Base-by-base conservation (phyloP, 1,139 yeast genomes). In the Sugiyamaella pinicola region DNA sequence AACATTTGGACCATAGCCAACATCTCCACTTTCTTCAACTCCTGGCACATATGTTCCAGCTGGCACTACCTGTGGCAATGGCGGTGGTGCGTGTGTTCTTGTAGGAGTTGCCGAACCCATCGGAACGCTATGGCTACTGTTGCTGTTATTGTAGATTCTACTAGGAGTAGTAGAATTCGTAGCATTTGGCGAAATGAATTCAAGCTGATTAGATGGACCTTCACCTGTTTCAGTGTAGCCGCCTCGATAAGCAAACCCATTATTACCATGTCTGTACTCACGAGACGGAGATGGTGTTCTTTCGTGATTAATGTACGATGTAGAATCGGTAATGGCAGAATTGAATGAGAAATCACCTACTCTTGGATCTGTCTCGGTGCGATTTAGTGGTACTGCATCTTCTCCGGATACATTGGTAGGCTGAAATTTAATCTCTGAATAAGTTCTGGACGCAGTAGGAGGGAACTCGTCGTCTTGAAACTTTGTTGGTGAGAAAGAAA, bases 41-140 rank as follows among this genome's bases (percentile, higher is more conserved):
- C 69, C 71, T 15, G 62, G 51, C 18, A 65, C 51, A 37, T 61
- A 64, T 1, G 66, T 60, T 8, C 72, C 72, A n/a, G 71, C 72
- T 13, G 70, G 69, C 60, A 35, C 38, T 15, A 24, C 39, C n/a
- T 37, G 47, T 24, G 40, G 40, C 4, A 26, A 7, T 33, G 35
- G 51, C 7, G 31, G 42, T 45, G 22, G 41, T n/a, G n/a, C n/a
- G n/a, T n/a, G n/a, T n/a, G n/a, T n/a, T 33, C 41, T 33, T 4
- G 53, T 43, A 15, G 47, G 39, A 17, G 37, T 47, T 7, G 34
- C 17, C 4, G 42, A 22, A 21, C 42, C 42, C 13, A 22, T 24
- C 3, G 6, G 28, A 4, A 22, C 17, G 24, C 31, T 17, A 40
- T 28, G 26, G 24, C 31, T 15, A 8, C 28, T 15, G 8, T 22